Conservation (phyloP, 352 stramenopile species). For the Pythium scleroteichum region DNA sequence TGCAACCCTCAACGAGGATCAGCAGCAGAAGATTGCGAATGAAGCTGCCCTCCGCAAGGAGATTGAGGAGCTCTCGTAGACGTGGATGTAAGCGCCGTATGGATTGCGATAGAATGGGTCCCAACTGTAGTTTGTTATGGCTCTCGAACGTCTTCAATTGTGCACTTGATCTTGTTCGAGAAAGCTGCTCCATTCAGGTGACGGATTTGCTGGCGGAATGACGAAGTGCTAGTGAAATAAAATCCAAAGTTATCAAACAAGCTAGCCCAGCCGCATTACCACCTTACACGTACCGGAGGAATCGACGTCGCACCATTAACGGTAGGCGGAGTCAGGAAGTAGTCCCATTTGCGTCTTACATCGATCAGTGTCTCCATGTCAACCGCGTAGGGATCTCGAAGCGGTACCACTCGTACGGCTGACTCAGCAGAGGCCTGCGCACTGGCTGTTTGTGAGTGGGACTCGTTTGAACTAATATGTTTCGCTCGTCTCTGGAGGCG, state of each 20-base stretch:
- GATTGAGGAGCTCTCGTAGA: constrained; percentile 54
- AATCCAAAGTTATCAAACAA: background rate
- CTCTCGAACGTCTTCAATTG: background rate
- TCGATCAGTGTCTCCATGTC: constrained; percentile 37
- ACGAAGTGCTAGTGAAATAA: constrained; percentile 45
- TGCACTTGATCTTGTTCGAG: background rate
- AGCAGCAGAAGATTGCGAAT: constrained; percentile 72
- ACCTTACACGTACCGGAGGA: constrained; percentile 28
- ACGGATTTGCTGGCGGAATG: constrained; percentile 29
- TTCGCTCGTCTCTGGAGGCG: background rate
- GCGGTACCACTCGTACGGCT: background rate
- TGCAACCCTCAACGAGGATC: constrained; percentile 80
- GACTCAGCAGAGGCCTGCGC: no score
- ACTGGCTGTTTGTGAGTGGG: background rate
- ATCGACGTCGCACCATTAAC: constrained; percentile 33
- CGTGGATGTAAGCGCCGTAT: background rate
- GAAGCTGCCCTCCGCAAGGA: constrained; percentile 71
- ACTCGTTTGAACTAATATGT: no score
- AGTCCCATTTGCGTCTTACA: constrained; percentile 32
- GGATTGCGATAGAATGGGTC: no score
- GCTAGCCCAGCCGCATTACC: no score
- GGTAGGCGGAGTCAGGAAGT: constrained; percentile 20
- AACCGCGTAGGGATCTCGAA: constrained; percentile 33
- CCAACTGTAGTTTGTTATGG: no score
- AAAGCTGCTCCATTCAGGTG: constrained; percentile 32